Base-by-base conservation (phyloP, 768 basidiomycete genomes). In the Phanerochaete sordida region DNA sequence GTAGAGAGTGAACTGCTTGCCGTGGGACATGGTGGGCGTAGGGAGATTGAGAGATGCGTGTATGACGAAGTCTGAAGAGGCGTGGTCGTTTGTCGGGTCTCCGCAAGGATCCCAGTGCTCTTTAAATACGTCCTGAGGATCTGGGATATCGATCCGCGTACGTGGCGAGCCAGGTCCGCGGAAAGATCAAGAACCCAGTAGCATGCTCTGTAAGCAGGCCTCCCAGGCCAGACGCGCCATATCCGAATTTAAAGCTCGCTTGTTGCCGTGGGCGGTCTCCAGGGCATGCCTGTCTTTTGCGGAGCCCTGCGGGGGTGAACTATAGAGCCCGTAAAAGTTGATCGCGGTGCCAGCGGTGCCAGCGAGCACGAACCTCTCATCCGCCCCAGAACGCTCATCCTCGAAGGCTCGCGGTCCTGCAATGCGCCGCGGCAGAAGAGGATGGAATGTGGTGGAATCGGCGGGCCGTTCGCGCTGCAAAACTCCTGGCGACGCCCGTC, bases 1-100 rank as follows among this genome's bases (percentile, higher is more conserved):
- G 59, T 43, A 66, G n/a, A 66, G 47, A 31, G 65, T 66, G 56
- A 66, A 66, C 45, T 66, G 63, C 57, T 66, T 68, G 21, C 57
- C 64, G n/a, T 55, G 56, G 33, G 63, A 64, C 62, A 64, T 64
- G 56, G 31, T 21, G 23, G 13, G 35, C 15, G 28, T 43, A 43
- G 5, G 39, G 39, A 4, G 39, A 43, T 12, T 9, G 39, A 43
- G 39, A 43, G 13, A 13, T 35, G 33, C 19, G 39, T 43, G 19
- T 6, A 43, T 4, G 39, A 43, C 11, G 19, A 19, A 4, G 39
- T 43, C 39, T 7, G 39, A 11, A 16, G 39, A 43, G 4, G 19
- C 4, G 39, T 9, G 19, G 39, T 12, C 8, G 19, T 4, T 4
- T 43, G 39, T 16, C 8, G 19, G 19, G 39, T 43, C 39, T 43